These are phyloP conservation scores for Exobasidium rhododendri DNA, from an alignment of 1,284 basidiomycete genomes.

Conservation along the genomic window DNA sequence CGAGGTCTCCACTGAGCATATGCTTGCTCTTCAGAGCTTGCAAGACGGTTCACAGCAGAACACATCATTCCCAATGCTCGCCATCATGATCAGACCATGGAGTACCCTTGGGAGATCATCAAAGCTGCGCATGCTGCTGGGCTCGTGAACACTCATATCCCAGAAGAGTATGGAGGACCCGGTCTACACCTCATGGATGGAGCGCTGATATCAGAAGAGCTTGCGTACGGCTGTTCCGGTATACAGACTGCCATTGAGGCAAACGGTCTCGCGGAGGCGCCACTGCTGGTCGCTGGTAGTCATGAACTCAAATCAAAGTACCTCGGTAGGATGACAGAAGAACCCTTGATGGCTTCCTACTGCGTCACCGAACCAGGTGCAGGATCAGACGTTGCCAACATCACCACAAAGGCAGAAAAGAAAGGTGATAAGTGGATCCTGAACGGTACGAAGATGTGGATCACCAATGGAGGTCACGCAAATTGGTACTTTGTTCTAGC, in stretches of 20 bases:
- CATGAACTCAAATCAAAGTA: conserved; percentile 61
- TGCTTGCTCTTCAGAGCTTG: conserved; percentile 56
- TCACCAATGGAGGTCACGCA: conserved; percentile 59
- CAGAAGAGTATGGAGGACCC: conserved; percentile 60
- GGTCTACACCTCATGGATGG: conserved; percentile 60
- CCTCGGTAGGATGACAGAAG: conserved; percentile 62
- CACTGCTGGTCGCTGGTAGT: conserved; percentile 59
- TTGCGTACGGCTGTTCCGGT: conserved; percentile 62
- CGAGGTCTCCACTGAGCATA: not conserved
- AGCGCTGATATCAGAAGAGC: conserved; percentile 59
- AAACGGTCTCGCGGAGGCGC: conserved; percentile 61
- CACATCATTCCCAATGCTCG: conserved; percentile 60
- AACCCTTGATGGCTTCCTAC: conserved; percentile 62
- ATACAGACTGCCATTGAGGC: conserved; percentile 60
- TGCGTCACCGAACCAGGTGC: conserved; percentile 62
- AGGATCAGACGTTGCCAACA: conserved; percentile 60
- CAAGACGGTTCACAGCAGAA: conserved; percentile 58
- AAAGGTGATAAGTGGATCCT: conserved; percentile 59
- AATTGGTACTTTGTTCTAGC: conserved; percentile 63
- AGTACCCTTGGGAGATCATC: conserved; percentile 61
- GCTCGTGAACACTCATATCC: conserved; percentile 53
- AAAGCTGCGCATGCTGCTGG: conserved; percentile 60
- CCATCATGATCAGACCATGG: conserved; percentile 52
- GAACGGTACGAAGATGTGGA: conserved; percentile 61
- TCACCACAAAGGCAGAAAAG: conserved; percentile 57